A percentile compares a stretch with the other conserved stretches of the same genome.
phyloP scores from a whole-genome alignment of 116 monocot species.

The Dioscorea cayenensis region DNA sequence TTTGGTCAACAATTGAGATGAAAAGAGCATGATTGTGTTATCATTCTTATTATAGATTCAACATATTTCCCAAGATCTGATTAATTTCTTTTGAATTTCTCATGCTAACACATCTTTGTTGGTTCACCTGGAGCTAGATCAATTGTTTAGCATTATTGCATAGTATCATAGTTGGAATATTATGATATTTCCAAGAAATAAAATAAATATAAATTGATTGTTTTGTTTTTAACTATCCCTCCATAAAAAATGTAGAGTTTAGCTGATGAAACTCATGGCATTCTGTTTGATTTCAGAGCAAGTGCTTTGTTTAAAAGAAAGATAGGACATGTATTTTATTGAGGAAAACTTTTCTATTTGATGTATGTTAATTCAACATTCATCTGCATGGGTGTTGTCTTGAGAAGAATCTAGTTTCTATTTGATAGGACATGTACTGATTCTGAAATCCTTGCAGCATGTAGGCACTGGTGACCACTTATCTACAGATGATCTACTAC shows the following conservation, averaged over 20 bases:
- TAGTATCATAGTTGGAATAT: not conserved
- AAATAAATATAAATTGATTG: not conserved
- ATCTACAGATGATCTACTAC: conserved; percentile 41
- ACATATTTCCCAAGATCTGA: too few relatives aligned
- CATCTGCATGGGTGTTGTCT: too few relatives aligned
- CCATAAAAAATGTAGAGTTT: not conserved
- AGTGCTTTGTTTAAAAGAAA: too few relatives aligned
- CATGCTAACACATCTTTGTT: not conserved
- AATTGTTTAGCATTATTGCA: not conserved
- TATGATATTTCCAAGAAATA: not conserved
- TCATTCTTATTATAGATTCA: too few relatives aligned
- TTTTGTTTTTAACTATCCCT: not conserved
- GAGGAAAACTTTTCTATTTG: too few relatives aligned
- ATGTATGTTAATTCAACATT: too few relatives aligned
- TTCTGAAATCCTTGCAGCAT: conserved; percentile 27
- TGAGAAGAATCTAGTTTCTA: not conserved
- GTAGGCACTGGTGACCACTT: conserved; percentile 26
- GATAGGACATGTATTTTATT: too few relatives aligned
- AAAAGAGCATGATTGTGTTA: too few relatives aligned
- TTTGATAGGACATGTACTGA: too few relatives aligned
- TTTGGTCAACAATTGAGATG: too few relatives aligned
- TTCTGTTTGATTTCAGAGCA: not conserved
- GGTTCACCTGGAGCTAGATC: conserved; percentile 24
- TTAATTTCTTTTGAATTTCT: too few relatives aligned
- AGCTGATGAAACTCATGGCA: not conserved